Base-by-base conservation (phyloP, 306 rosid species). In the Adenanthera pavonina region DNA sequence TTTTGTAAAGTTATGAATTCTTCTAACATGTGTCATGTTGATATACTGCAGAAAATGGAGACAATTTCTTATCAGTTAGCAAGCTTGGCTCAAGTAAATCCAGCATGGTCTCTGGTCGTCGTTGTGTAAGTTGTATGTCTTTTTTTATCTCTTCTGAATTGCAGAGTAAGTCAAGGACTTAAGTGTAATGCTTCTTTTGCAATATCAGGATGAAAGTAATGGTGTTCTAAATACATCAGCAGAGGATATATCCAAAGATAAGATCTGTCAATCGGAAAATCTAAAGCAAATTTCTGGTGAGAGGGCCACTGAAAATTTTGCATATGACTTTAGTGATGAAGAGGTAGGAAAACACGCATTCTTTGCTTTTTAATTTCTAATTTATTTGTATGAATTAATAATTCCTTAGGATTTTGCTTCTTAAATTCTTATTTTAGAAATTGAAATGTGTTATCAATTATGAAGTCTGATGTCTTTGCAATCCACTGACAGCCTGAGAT, bases 51-150 rank as follows among this genome's bases (percentile, higher is more conserved):
- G 99, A 84, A 76, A 85, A 79, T 51, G 83, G 76, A 64, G 85
- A 79, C 3, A 61, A 75, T 79, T 78, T 65, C 51, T 68, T 85
- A 48, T 60, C 84, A 43, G 82, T 80, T 51, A 44, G 38, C 34
- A 82, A 81, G 82, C 82, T 72, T 78, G 86, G 72, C 15, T 53
- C 85, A 81, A 84, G 70, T 74, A 70, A 78, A 77, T 80, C 88
- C 53, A 74, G 66, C 77, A 51, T 71, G 83, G 77, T 74, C 75
- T 80, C 87, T 34, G 96, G 94, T 95, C 96, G 92, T 84, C 92
- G 94, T 90, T 95, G 90, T 93, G 99, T 95, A 95, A 95, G 99
- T 95, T 95, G 99, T 93, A 95, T 95, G 99, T 95, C 97, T 92
- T 93, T 89, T 84, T 80, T 86, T 83, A 78, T 79, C 77, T 77